Conservation (phyloP, 495 filamentous ascomycete species). For the Penicillium argentinense region DNA sequence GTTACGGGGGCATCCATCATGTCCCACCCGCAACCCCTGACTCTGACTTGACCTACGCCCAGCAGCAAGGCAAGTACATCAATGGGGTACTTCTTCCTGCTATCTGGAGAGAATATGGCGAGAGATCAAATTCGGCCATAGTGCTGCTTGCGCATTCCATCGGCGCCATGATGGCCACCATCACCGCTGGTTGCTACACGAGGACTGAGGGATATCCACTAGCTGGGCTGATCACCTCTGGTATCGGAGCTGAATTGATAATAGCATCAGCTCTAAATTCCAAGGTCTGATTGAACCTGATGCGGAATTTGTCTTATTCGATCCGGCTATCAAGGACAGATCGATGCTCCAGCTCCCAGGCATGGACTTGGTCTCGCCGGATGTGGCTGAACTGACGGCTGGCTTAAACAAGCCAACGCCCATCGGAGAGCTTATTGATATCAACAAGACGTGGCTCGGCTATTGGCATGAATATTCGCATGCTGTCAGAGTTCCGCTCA, state of each 20-base stretch:
- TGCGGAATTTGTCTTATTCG: slow-evolving; percentile 1
- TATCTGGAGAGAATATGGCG: slow-evolving; percentile 31
- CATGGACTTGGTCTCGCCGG: slow-evolving; percentile 8
- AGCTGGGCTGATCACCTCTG: slow-evolving; percentile 28
- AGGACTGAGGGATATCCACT: slow-evolving; percentile 27
- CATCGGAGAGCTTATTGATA: slow-evolving; percentile 18
- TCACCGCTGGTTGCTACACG: slow-evolving; percentile 15
- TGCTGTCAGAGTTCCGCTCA: slow-evolving; percentile 19
- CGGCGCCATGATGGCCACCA: slow-evolving; percentile 25
- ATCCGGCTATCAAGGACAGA: slow-evolving; percentile 20
- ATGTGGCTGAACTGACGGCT: slow-evolving; percentile 13
- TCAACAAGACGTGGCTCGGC: slow-evolving; percentile 17
- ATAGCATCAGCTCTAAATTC: neutral
- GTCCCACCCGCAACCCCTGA: slow-evolving; percentile 9
- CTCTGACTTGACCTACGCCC: slow-evolving; percentile 13
- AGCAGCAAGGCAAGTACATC: slow-evolving; percentile 28
- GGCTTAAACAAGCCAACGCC: slow-evolving; percentile 24
- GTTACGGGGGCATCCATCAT: slow-evolving; percentile 22
- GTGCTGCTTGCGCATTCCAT: slow-evolving; percentile 36
- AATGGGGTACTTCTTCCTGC: slow-evolving; percentile 28
- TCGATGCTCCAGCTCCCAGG: slow-evolving; percentile 18
- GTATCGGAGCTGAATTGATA: slow-evolving; percentile 23
- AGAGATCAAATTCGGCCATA: slow-evolving; percentile 20
- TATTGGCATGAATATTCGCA: slow-evolving; percentile 20
- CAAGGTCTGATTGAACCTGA: neutral